phyloP scores from a whole-genome alignment of 1,139 yeast species.

The Hansenula sp. region DNA sequence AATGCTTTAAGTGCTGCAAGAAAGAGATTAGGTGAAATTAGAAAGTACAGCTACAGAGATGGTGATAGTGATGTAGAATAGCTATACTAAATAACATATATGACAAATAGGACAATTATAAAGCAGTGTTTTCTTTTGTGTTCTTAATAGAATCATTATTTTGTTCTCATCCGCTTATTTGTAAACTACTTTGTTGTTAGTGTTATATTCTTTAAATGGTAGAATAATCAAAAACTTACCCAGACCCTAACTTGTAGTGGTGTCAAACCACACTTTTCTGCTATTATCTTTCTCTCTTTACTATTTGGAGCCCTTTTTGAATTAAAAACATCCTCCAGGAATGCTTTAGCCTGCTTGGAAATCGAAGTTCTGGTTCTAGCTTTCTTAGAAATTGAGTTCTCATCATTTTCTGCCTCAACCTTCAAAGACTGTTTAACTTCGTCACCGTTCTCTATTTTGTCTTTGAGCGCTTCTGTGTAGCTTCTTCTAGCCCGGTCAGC shows the following conservation, averaged over 20 bases:
- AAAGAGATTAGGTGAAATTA: slow-evolving; percentile 78
- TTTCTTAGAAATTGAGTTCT: background rate
- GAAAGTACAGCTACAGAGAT: slow-evolving; percentile 44
- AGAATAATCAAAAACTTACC: slow-evolving; percentile 22
- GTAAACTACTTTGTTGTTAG: slow-evolving; percentile 24
- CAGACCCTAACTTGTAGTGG: slow-evolving; percentile 31
- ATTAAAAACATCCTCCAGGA: slow-evolving; percentile 15
- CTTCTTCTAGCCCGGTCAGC: background rate
- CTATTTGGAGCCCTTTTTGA: slow-evolving; percentile 24
- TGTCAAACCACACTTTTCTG: slow-evolving; percentile 26
- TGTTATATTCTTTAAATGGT: background rate
- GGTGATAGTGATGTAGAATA: slow-evolving; percentile 24
- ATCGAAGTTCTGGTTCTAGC: slow-evolving; percentile 8
- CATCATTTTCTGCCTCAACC: background rate
- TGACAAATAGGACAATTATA: too few relatives aligned
- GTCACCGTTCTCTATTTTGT: background rate
- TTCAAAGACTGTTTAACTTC: too few relatives aligned
- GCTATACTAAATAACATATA: too few relatives aligned
- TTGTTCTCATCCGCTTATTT: slow-evolving; percentile 28
- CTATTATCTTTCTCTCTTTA: slow-evolving; percentile 27
- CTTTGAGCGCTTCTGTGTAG: background rate
- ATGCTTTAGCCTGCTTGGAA: slow-evolving; percentile 8
- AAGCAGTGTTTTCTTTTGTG: too few relatives aligned
- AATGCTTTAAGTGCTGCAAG: slow-evolving; percentile 69
- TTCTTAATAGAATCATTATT: slow-evolving; percentile 4